Percentiles rank a stretch among this genome's conserved stretches.
Conservation (phyloP, 768 basidiomycete species). For the Floccularia luteovirens region DNA sequence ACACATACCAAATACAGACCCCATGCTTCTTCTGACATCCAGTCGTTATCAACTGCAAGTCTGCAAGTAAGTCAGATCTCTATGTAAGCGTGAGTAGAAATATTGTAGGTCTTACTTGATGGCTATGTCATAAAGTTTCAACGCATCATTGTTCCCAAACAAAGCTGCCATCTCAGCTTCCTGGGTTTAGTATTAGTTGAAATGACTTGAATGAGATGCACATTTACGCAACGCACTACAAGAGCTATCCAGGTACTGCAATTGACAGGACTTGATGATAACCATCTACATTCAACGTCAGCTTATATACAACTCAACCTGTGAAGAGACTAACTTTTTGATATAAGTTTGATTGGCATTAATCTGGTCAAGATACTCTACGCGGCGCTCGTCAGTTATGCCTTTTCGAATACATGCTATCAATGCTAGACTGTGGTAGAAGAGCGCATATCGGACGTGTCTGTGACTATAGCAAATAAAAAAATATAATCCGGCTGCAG, state of each 20-base stretch:
- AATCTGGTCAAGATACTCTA: constrained; percentile 47
- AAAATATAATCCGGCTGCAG: not conserved
- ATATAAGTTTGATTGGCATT: constrained; percentile 54
- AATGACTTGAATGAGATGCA: not conserved
- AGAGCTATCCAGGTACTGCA: constrained; percentile 62
- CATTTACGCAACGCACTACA: constrained; percentile 33
- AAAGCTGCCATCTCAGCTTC: constrained; percentile 67
- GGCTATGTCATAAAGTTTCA: constrained; percentile 62
- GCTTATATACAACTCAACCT: not conserved
- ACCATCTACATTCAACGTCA: constrained; percentile 38
- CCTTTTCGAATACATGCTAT: constrained; percentile 49
- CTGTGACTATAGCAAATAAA: constrained; percentile 37
- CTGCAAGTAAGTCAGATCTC: constrained; percentile 18
- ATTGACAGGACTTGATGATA: constrained; percentile 64
- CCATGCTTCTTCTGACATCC: constrained; percentile 69
- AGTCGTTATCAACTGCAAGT: constrained; percentile 58
- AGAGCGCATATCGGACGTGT: constrained; percentile 59
- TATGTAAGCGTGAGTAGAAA: not conserved
- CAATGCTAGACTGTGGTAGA: constrained; percentile 66
- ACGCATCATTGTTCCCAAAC: constrained; percentile 45
- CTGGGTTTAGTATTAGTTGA: constrained; percentile 19
- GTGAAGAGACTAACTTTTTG: constrained; percentile 34
- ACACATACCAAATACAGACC: constrained; percentile 52
- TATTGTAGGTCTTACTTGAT: constrained; percentile 39
- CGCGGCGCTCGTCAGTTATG: constrained; percentile 23